A percentile compares a stretch with the other conserved stretches of the same genome.
These are phyloP conservation scores for Pichia sp. DNA, from an alignment of 1,139 yeast genomes.

Conservation along the genomic window DNA sequence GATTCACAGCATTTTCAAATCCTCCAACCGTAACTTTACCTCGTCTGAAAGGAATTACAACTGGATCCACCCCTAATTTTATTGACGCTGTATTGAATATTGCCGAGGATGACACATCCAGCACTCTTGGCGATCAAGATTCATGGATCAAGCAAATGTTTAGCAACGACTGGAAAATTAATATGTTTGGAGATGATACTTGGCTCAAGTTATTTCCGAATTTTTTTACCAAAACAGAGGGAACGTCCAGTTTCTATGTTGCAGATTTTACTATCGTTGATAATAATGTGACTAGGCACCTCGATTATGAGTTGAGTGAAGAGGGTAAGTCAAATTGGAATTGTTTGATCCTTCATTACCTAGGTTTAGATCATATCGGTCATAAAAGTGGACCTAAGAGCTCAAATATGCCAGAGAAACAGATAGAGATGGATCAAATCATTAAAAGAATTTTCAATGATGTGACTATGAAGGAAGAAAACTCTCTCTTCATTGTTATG, in stretches of 20 bases:
- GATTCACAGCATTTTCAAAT: conserved; percentile 83
- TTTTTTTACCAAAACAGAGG: conserved; percentile 61
- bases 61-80: conserved; percentile 76
- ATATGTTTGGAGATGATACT: conserved; percentile 95
- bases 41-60: conserved; percentile 68
- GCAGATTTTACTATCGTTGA: conserved; percentile 94
- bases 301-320: conserved; percentile 44
- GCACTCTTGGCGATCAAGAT: conserved; percentile 69
- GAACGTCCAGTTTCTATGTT: conserved; percentile 90
- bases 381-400: conserved; percentile 93
- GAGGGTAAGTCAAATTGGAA: conserved; percentile 54
- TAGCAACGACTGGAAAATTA: conserved; percentile 39
- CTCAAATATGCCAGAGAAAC: conserved; percentile 71
- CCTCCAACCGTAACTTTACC: conserved; percentile 86
- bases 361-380: conserved; percentile 95
- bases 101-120: conserved; percentile 83
- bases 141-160: conserved; percentile 75
- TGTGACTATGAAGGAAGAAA: conserved; percentile 34
- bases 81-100: conserved; percentile 85
- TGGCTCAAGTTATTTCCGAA: conserved; percentile 86
- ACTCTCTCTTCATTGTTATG: conserved; percentile 64
- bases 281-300: conserved; percentile 82
- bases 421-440: conserved; percentile 74
- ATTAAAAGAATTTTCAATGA: conserved; percentile 46
- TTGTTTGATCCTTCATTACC: conserved; percentile 75